A percentile compares a stretch with the other conserved stretches of the same genome.
These are phyloP conservation scores for Rhodotorula sp. DNA, from an alignment of 1,284 basidiomycete species.

Conservation along the genomic window DNA sequence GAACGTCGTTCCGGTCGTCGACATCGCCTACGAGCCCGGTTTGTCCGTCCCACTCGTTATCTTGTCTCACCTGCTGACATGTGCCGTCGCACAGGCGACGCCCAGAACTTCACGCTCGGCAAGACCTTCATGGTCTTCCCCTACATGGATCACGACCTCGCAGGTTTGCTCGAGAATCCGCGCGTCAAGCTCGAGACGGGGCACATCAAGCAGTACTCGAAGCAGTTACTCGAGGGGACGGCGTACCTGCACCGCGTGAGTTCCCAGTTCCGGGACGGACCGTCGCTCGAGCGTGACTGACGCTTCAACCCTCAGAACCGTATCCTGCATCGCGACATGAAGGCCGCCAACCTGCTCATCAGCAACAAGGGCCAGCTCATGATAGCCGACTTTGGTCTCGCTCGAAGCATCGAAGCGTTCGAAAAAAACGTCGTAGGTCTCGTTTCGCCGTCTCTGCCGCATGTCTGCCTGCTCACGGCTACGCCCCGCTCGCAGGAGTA, in stretches of 20 bases:
- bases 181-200: slow-evolving; percentile 64
- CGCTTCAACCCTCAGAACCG: slow-evolving; percentile 64
- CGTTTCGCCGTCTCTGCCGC: background rate
- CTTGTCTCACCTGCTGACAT: background rate
- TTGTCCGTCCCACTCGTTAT: slow-evolving; percentile 23
- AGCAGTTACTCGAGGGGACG: slow-evolving; percentile 89
- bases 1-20: slow-evolving; percentile 81
- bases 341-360: slow-evolving; percentile 95
- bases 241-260: slow-evolving; percentile 88
- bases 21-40: slow-evolving; percentile 71
- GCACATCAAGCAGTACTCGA: slow-evolving; percentile 88
- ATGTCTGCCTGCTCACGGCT: background rate
- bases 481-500: slow-evolving; percentile 56
- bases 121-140: slow-evolving; percentile 94
- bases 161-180: slow-evolving; percentile 87
- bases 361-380: slow-evolving; percentile 76
- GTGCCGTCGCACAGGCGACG: slow-evolving; percentile 50
- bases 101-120: slow-evolving; percentile 54
- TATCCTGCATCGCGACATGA: slow-evolving; percentile 97
- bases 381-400: slow-evolving; percentile 96
- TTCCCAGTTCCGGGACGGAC: slow-evolving; percentile 12
- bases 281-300: slow-evolving; percentile 18
- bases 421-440: slow-evolving; percentile 21
- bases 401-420: slow-evolving; percentile 57
- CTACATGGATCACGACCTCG: slow-evolving; percentile 99